Evolutionary conservation across 208 protist species (phyloP).

Genomic region (Wallacemonas sp.): DNA sequence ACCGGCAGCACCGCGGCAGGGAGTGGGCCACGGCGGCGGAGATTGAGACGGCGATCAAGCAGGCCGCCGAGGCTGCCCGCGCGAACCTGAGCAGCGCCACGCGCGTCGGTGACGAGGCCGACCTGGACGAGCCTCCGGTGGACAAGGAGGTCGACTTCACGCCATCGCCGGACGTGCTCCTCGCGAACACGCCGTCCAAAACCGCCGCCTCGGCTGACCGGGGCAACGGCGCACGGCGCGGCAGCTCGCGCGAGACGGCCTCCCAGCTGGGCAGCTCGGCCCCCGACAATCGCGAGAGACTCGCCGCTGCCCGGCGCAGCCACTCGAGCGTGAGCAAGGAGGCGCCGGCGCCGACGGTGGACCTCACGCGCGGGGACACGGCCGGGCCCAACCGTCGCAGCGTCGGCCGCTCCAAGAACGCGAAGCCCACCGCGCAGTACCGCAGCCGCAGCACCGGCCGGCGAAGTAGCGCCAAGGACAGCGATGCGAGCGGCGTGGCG

Average conservation of each 20-base stretch:
- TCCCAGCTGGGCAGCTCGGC: background rate
- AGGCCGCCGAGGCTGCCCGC: constrained; percentile 35
- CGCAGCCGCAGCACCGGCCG: constrained; percentile 16
- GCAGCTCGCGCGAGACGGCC: background rate
- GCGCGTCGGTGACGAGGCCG: constrained; percentile 37
- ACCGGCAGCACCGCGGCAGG: constrained; percentile 23
- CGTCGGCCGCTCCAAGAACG: background rate
- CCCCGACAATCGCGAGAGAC: background rate
- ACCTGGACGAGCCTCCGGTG: constrained; percentile 30
- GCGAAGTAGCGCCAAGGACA: background rate
- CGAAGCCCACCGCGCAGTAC: constrained; percentile 1
- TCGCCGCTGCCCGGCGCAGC: background rate
- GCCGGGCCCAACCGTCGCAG: constrained; percentile 25
- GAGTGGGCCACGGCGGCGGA: constrained; percentile 27
- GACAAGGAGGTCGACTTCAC: constrained; percentile 79
- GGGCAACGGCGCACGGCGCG: background rate
- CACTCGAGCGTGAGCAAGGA: background rate
- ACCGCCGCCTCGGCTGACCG: background rate
- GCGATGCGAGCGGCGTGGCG: background rate
- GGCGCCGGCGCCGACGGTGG: background rate
- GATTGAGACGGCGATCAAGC: constrained; percentile 30
- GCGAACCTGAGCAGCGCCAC: constrained; percentile 30
- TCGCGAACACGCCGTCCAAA: background rate
- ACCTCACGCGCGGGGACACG: background rate
- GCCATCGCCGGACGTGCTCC: background rate